Evolutionary conservation across 2,329 filamentous ascomycete genomes (phyloP).

Genomic region (Pestalotiopsis sp.): DNA sequence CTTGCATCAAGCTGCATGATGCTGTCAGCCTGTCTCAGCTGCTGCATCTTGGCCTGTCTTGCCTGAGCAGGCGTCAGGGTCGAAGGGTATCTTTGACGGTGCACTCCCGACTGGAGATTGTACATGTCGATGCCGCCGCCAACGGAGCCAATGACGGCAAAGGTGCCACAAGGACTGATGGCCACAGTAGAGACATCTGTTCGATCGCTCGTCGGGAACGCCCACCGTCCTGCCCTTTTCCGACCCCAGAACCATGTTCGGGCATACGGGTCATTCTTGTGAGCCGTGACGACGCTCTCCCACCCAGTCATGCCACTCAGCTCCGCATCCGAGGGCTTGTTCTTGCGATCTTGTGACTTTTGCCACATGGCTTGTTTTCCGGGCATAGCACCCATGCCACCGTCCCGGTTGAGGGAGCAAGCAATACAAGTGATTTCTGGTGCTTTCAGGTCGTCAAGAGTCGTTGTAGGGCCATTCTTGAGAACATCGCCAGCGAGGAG

Average conservation of each 20-base stretch:
- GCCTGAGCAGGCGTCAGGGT: constrained; percentile 77
- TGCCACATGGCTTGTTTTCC: constrained; percentile 84
- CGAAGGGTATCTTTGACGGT: constrained; percentile 86
- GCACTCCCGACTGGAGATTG: constrained; percentile 91
- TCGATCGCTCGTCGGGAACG: constrained; percentile 82
- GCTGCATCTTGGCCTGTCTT: constrained; percentile 71
- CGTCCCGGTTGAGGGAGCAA: constrained; percentile 90
- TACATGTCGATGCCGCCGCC: constrained; percentile 89
- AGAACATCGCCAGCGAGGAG: constrained; percentile 62
- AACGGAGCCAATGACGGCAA: constrained; percentile 85
- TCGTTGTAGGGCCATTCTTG: constrained; percentile 62
- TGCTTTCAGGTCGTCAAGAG: constrained; percentile 79
- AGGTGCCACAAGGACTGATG: constrained; percentile 90
- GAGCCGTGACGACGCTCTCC: constrained; percentile 95
- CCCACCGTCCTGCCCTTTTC: constrained; percentile 91
- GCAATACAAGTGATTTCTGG: constrained; percentile 91
- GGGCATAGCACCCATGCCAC: constrained; percentile 84
- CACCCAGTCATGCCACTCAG: constrained; percentile 82
- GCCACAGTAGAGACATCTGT: constrained; percentile 84
- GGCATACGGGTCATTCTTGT: constrained; percentile 80
- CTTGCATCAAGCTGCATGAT: constrained; percentile 57
- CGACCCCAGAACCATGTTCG: constrained; percentile 98
- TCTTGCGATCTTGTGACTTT: constrained; percentile 66
- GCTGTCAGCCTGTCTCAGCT: constrained; percentile 60
- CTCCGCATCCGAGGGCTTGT: constrained; percentile 66